Conservation (phyloP, 306 rosid species). For the Styphnolobium japonicum region DNA sequence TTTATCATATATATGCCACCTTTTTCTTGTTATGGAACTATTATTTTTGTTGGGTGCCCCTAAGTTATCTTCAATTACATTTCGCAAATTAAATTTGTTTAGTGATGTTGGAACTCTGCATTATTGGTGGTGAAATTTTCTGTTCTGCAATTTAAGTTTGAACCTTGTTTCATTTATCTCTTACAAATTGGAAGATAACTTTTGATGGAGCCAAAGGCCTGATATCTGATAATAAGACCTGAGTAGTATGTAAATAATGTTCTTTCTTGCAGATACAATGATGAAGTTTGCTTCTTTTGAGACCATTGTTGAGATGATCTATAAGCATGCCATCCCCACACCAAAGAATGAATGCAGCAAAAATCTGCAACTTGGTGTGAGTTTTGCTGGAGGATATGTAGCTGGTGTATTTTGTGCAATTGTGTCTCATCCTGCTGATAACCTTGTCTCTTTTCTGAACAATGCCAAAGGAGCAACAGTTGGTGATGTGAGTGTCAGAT, state of each 20-base stretch:
- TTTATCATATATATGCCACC: background rate
- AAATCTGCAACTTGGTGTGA: conserved; percentile 80
- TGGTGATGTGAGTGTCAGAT: conserved; percentile 73
- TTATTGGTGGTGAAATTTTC: background rate
- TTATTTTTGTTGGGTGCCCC: background rate
- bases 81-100: background rate
- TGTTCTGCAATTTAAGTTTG: background rate
- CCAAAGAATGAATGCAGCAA: conserved; percentile 92
- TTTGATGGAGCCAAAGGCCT: background rate
- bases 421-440: conserved; percentile 98
- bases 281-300: conserved; percentile 97
- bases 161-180: background rate
- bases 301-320: conserved; percentile 76
- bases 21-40: background rate
- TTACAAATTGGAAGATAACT: background rate
- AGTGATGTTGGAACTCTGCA: background rate
- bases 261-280: conserved; percentile 75
- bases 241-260: background rate
- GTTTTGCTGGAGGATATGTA: conserved; percentile 91
- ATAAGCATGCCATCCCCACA: conserved; percentile 68
- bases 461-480: conserved; percentile 96
- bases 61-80: background rate
- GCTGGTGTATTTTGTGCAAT: conserved; percentile 96
- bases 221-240: background rate
- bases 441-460: conserved; percentile 94